Percentiles rank a stretch among this genome's conserved stretches.
phyloP scores from a whole-genome alignment of 2,329 filamentous ascomycete genomes.

The Fusarium sp. region DNA sequence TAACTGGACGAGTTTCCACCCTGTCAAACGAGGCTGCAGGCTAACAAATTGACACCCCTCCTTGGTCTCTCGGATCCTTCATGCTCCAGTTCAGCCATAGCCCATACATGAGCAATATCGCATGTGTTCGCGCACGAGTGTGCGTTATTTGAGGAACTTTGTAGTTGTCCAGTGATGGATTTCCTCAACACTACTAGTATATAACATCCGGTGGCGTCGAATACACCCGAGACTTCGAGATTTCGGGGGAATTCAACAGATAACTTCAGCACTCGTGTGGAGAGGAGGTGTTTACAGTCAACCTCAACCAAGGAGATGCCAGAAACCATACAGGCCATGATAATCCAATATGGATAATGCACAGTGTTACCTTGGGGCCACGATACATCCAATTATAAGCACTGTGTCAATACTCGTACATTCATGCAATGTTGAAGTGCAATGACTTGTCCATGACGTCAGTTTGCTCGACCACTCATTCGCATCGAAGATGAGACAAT shows the following conservation, averaged over 20 bases:
- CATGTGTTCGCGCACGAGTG: constrained; percentile 28
- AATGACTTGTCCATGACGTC: constrained; percentile 48
- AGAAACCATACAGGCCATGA: constrained; percentile 20
- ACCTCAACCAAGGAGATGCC: constrained; percentile 17
- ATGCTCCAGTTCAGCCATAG: constrained; percentile 31
- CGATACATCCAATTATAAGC: constrained; percentile 20
- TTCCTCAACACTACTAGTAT: background rate
- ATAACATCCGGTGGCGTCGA: constrained; percentile 19
- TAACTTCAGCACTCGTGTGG: constrained; percentile 22
- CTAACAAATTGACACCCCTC: constrained; percentile 27
- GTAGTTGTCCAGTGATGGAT: background rate
- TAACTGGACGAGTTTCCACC: constrained; percentile 21
- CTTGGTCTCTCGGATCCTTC: constrained; percentile 34
- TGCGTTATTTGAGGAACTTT: constrained; percentile 1
- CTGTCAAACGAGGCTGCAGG: constrained; percentile 32
- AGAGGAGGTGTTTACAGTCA: background rate
- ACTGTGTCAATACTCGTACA: constrained; percentile 43
- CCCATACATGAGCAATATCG: constrained; percentile 34
- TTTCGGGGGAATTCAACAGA: constrained; percentile 27
- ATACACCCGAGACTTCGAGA: constrained; percentile 18
- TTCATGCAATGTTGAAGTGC: constrained; percentile 23
- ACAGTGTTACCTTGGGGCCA: constrained; percentile 36
- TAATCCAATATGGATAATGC: constrained; percentile 22
- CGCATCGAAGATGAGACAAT: constrained; percentile 27
- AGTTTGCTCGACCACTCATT: constrained; percentile 11